phyloP scores from a whole-genome alignment of 305 asterid species.

The Fraxinus latifolia region DNA sequence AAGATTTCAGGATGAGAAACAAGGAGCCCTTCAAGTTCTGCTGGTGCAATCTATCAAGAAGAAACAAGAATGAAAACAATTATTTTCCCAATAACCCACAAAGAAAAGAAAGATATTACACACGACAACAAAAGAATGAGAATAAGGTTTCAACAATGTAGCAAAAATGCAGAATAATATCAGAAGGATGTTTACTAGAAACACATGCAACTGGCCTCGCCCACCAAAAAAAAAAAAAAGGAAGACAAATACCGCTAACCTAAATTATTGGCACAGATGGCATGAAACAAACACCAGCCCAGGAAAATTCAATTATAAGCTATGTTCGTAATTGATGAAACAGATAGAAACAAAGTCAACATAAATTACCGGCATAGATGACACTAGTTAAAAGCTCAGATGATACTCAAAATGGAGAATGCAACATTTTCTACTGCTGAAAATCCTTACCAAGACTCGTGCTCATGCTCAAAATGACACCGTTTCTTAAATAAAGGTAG shows the following conservation, averaged over 20 bases:
- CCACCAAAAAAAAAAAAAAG: not conserved
- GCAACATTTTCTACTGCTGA: not conserved
- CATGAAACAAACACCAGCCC: not conserved
- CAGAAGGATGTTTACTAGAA: not conserved
- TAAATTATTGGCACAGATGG: not conserved
- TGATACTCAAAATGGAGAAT: not conserved
- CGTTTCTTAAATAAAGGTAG: not conserved
- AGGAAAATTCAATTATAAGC: not conserved
- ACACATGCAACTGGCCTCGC: not conserved
- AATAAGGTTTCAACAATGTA: not conserved
- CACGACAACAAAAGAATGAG: not conserved
- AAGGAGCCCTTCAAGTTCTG: conserved; percentile 93
- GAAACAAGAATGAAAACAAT: not conserved
- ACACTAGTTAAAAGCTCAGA: not conserved
- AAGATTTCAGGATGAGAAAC: conserved; percentile 85
- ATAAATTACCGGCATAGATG: not conserved
- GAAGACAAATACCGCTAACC: not conserved
- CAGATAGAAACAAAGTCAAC: not conserved
- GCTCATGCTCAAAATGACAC: not conserved
- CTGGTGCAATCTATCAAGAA: conserved; percentile 83
- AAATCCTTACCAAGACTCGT: not conserved
- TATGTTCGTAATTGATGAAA: not conserved
- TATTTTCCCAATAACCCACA: not conserved
- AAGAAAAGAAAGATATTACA: not conserved
- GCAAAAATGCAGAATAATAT: not conserved